Evolutionary conservation across 73 alveolate species (phyloP), one percentile per base, ranked within the genome.

Genomic region (Uronychia setigera): DNA sequence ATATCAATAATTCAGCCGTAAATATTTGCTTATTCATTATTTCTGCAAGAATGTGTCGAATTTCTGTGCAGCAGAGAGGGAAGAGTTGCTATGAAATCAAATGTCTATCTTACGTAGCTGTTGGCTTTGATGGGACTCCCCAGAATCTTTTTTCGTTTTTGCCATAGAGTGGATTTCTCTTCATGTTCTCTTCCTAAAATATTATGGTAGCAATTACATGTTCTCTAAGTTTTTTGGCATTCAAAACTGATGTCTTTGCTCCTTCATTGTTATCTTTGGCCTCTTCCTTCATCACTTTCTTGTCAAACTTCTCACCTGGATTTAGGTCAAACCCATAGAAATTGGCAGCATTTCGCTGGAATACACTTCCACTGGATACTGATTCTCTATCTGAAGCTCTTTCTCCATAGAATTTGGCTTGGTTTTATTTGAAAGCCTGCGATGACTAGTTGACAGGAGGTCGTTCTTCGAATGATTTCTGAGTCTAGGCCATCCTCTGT

Each of bases 371-470:
- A 27, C 59, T 11, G 67, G 80, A 35, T 26, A 80, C 33, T 29
- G 81, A 84, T 0, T 76, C 86, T 58, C 67, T 74, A 31, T 88
- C 94, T 26, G 94, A 81, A 26, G 31, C 30, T 14, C 76, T 60
- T n/a, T 88, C 94, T 0, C 94, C 94, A 57, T 75, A 76, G 77
- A 88, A 88, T 1, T 74, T 57, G 0, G 90, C 94, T 29, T 76
- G 81, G 77, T 88, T 82, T 33, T 74, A 31, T 35, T 82, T 88
- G 60, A 82, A 88, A 28, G 34, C 84, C 32, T 81, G 83, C n/a
- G n/a, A n/a, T n/a, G n/a, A 33, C 85, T 79, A 1, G 5, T 79
- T 13, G 11, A 5, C n/a, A n/a, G n/a, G n/a, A n/a, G n/a, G n/a
- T n/a, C n/a, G n/a, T n/a, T n/a, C n/a, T n/a, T n/a, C n/a, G n/a